Evolutionary conservation across 306 rosid species (phyloP).

Genomic region (Pyrus communis): DNA sequence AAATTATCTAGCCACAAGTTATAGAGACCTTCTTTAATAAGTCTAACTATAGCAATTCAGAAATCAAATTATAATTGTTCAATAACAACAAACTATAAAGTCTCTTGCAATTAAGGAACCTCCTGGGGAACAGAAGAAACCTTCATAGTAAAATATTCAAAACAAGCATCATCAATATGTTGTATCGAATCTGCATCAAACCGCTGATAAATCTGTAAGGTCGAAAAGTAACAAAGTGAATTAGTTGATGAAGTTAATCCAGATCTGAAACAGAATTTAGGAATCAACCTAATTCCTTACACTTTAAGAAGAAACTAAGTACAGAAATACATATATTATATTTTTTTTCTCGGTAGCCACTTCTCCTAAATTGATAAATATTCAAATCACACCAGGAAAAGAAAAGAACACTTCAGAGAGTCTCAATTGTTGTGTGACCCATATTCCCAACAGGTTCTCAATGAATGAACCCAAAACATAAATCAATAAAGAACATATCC

Average conservation of each 20-base stretch:
- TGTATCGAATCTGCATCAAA: slow-evolving; percentile 51
- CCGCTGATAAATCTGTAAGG: slow-evolving; percentile 61
- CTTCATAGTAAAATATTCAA: slow-evolving; percentile 73
- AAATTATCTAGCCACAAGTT: no score
- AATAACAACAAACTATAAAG: background rate
- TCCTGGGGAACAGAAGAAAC: slow-evolving; percentile 23
- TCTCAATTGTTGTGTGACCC: background rate
- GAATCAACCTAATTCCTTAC: background rate
- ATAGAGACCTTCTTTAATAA: no score
- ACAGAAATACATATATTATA: background rate
- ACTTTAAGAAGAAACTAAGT: background rate
- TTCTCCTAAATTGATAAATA: background rate
- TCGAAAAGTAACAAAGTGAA: slow-evolving; percentile 14
- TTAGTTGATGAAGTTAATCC: slow-evolving; percentile 6
- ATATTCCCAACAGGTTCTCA: background rate
- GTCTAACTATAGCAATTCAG: no score
- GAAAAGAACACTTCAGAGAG: background rate
- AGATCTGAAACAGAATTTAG: slow-evolving; percentile 7
- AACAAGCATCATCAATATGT: slow-evolving; percentile 76
- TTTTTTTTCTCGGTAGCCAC: background rate
- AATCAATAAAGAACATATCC: background rate
- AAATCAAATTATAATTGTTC: background rate
- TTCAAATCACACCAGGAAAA: background rate
- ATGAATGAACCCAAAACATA: background rate
- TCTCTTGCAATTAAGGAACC: background rate